A percentile compares a stretch with the other conserved stretches of the same genome.
Evolutionary conservation across 148 eudicot species (phyloP).

Genomic region (Polygonum aviculare): DNA sequence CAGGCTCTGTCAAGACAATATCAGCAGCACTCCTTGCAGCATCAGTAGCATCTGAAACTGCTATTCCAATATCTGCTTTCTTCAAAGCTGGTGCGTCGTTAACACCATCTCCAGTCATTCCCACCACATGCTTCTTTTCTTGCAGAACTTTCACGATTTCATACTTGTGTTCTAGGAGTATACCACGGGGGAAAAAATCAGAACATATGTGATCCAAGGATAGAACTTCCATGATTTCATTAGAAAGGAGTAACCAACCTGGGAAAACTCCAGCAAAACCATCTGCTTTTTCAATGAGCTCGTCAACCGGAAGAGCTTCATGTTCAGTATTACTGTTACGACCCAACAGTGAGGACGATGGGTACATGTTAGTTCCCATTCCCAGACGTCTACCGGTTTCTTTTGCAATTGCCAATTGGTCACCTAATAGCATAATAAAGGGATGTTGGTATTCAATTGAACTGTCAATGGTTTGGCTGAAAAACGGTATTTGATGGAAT

Average conservation of each 20-base stretch:
- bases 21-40: conserved; percentile 73
- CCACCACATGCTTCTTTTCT: conserved; percentile 57
- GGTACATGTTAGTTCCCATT: conserved; percentile 68
- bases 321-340: conserved; percentile 25
- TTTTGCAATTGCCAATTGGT: conserved; percentile 65
- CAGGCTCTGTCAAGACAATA: conserved; percentile 67
- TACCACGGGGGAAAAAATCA: background rate
- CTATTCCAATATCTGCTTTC: conserved; percentile 76
- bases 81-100: conserved; percentile 72
- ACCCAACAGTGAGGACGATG: conserved; percentile 51
- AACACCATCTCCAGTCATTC: conserved; percentile 77
- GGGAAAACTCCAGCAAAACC: conserved; percentile 73
- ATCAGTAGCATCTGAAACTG: conserved; percentile 69
- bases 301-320: conserved; percentile 52
- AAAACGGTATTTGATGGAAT: background rate
- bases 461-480: background rate
- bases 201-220: background rate
- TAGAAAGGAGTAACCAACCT: conserved; percentile 19
- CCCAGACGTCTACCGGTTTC: conserved; percentile 72
- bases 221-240: too few relatives aligned
- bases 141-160: conserved; percentile 62
- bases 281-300: conserved; percentile 56
- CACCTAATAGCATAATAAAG: conserved; percentile 26
- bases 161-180: conserved; percentile 46
- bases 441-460: background rate